Percentiles rank a stretch among this genome's conserved stretches.
Evolutionary conservation across 1,139 yeast species (phyloP).

Genomic region (Suhomyces wounanorum): DNA sequence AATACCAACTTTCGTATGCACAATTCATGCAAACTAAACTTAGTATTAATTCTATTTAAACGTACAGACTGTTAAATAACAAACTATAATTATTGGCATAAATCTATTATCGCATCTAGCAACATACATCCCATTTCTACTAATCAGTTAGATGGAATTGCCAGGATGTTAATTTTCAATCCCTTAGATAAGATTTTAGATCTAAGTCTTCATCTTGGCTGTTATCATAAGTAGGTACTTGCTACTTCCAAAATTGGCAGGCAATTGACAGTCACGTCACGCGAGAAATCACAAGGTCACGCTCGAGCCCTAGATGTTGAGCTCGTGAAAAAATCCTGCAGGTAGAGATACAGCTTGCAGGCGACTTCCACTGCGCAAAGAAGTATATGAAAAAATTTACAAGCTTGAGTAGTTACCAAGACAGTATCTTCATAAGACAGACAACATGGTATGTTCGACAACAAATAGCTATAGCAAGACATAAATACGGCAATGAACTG

Average conservation of each 20-base stretch:
- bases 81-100: too few relatives aligned
- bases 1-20: too few relatives aligned
- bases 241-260: not conserved
- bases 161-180: too few relatives aligned
- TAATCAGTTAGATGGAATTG: too few relatives aligned
- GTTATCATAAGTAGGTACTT: too few relatives aligned
- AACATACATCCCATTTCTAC: too few relatives aligned
- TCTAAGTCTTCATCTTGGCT: too few relatives aligned
- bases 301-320: slow-evolving; percentile 7
- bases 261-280: slow-evolving; percentile 11
- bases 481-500: not conserved
- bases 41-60: too few relatives aligned
- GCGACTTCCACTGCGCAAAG: slow-evolving; percentile 8
- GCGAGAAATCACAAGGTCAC: slow-evolving; percentile 1
- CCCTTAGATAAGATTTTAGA: too few relatives aligned
- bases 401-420: slow-evolving; percentile 11
- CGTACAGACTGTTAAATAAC: too few relatives aligned
- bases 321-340: slow-evolving; percentile 6
- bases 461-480: not conserved
- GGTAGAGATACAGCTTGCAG: not conserved
- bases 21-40: too few relatives aligned
- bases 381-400: slow-evolving; percentile 12
- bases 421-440: slow-evolving; percentile 13
- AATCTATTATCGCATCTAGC: too few relatives aligned
- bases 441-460: slow-evolving; percentile 14